Evolutionary conservation across 2,329 filamentous ascomycete species (phyloP), one percentile per base, ranked within the genome.

Genomic region (Purpureocillium takamizusanense): DNA sequence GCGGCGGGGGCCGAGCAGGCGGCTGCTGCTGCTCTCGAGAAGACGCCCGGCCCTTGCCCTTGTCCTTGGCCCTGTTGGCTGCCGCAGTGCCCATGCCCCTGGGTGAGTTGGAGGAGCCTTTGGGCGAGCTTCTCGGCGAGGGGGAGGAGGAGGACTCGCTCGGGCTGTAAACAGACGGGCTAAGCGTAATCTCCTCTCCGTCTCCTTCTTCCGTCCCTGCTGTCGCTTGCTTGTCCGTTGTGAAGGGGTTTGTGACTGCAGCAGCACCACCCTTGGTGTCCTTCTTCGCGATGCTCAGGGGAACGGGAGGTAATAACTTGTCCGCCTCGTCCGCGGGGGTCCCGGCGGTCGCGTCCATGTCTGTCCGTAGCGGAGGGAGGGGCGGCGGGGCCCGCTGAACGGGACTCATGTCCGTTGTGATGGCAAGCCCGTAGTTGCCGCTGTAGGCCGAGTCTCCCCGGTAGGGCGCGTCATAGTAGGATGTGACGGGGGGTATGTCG

Each of bases 111-210:
- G 12, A 28, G 30, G 4, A 8, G 25, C 14, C 14, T 12, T 14
- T 15, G 60, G 53, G 21, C 5, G 21, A 25, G 21, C 21, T 10
- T 10, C 21, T 25, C 21, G 21, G 21, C 21, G 10, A 5, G 21
- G 21, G 5, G 5, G 6, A 10, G 21, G 21, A 10, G 6, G 21
- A 25, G 21, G 10, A 5, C 21, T 25, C 21, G 21, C 21, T 25
- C 0, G 70, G 68, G 39, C 59, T 65, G 51, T 78, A 78, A 4
- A 77, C 70, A 2, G 65, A 61, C 3, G 75, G 68, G 41, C 65
- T 74, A 3, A 78, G 59, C 2, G 62, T 69, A 16, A 59, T 54
- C 23, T 61, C 49, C 11, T 56, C 21, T 6, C 46, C 11, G 37
- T 42, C 31, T 48, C 43, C 11, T 51, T 39, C 8, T 47, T 42